Percentiles rank a stretch among this genome's conserved stretches.
These are phyloP conservation scores for Phylloporus sp. DNA, from an alignment of 768 basidiomycete genomes.

Conservation along the genomic window DNA sequence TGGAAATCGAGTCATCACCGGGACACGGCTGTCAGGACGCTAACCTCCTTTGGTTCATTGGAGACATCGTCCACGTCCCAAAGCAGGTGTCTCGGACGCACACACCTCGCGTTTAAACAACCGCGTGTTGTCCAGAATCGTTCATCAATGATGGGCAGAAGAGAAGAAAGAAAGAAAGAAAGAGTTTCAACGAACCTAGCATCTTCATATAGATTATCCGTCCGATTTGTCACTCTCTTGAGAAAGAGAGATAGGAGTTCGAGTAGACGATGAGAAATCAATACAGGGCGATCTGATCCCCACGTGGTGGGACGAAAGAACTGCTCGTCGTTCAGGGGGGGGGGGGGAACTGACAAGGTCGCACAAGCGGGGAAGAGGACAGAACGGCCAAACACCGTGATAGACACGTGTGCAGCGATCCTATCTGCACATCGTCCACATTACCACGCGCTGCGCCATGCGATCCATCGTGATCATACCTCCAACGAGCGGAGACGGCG, in stretches of 20 bases:
- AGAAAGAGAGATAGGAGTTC: neutral
- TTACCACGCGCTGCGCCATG: neutral
- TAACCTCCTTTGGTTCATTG: neutral
- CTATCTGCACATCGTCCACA: neutral
- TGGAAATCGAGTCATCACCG: neutral
- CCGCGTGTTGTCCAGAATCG: neutral
- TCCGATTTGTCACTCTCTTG: neutral
- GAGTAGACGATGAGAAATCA: neutral
- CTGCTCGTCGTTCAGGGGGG: neutral
- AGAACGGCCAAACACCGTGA: no score
- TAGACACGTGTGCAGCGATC: neutral
- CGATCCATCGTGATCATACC: neutral
- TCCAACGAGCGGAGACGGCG: neutral
- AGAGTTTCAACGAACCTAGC: no score
- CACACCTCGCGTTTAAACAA: neutral
- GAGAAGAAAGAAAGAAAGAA: neutral
- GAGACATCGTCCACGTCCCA: neutral
- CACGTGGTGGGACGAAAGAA: neutral
- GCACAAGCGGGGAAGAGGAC: neutral
- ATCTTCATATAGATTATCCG: neutral
- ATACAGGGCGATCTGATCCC: neutral
- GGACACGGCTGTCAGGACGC: neutral
- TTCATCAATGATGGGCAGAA: neutral
- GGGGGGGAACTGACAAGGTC: neutral
- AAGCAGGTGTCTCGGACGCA: neutral